Evolutionary conservation across 805 yeast genomes (phyloP).

Genomic region (Teunomyces pallodes): DNA sequence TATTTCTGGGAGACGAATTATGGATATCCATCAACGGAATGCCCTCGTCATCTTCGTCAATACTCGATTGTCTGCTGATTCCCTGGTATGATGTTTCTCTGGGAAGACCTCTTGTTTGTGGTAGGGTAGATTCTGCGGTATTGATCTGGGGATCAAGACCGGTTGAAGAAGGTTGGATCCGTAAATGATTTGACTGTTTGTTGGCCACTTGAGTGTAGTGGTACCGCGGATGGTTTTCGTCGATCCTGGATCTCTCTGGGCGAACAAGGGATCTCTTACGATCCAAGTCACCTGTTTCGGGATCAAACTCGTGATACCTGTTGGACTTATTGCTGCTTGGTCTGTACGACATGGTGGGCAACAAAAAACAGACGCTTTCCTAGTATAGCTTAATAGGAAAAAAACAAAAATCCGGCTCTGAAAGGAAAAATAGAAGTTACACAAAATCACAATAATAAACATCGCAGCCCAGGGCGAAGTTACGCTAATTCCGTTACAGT

Average conservation of each 20-base stretch:
- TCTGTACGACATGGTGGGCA: constrained; percentile 27
- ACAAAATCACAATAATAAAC: not conserved
- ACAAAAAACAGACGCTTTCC: not conserved
- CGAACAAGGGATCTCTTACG: constrained; percentile 73
- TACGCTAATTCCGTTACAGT: too few species aligned
- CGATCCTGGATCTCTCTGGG: constrained; percentile 73
- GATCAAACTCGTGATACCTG: constrained; percentile 40
- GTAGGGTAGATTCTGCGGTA: constrained; percentile 25
- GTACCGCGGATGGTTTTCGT: constrained; percentile 70
- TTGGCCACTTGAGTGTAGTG: constrained; percentile 75
- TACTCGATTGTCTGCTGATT: constrained; percentile 4
- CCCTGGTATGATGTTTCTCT: constrained; percentile 2
- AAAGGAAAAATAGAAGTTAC: not conserved
- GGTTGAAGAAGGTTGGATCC: constrained; percentile 65
- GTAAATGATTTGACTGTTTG: constrained; percentile 59
- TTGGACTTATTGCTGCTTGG: constrained; percentile 21
- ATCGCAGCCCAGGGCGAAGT: not conserved
- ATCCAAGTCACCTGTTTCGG: constrained; percentile 36
- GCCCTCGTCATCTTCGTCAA: constrained; percentile 31
- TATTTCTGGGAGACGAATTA: constrained; percentile 11
- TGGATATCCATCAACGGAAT: constrained; percentile 44
- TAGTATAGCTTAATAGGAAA: not conserved
- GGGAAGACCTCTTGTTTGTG: constrained; percentile 1
- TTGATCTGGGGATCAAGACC: constrained; percentile 57
- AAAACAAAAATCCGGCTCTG: not conserved